These are phyloP conservation scores for Kwoniella botswanensis DNA, from an alignment of 768 basidiomycete genomes.

Conservation along the genomic window DNA sequence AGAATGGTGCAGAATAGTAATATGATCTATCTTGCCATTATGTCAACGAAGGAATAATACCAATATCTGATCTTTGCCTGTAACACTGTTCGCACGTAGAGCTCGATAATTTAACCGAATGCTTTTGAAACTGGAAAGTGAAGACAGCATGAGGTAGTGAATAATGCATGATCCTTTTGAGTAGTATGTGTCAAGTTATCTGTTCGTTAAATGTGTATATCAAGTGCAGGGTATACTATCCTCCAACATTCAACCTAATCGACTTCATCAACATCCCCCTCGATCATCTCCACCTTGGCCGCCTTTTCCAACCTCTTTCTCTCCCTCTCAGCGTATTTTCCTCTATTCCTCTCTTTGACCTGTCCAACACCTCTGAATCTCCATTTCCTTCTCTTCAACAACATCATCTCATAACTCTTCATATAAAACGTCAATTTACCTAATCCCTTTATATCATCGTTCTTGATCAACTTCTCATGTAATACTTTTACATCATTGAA, in stretches of 20 bases:
- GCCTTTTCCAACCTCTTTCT: neutral
- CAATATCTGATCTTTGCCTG: too few species aligned
- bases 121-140: neutral
- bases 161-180: neutral
- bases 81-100: too few species aligned
- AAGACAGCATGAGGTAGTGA: neutral
- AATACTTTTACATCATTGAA: constrained; percentile 79
- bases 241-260: neutral
- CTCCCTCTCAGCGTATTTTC: neutral
- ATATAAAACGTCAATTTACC: constrained; percentile 74
- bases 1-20: too few species aligned
- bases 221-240: neutral
- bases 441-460: constrained; percentile 62
- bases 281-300: neutral
- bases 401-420: constrained; percentile 72
- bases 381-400: constrained; percentile 66
- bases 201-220: neutral
- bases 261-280: neutral
- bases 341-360: neutral
- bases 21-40: too few species aligned
- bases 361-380: constrained; percentile 21
- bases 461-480: constrained; percentile 71
- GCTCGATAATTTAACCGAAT: neutral
- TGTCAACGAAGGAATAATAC: too few species aligned
- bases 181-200: neutral